Evolutionary conservation across 1,139 yeast genomes (phyloP).

Genomic region (Hansenula lynferdii): DNA sequence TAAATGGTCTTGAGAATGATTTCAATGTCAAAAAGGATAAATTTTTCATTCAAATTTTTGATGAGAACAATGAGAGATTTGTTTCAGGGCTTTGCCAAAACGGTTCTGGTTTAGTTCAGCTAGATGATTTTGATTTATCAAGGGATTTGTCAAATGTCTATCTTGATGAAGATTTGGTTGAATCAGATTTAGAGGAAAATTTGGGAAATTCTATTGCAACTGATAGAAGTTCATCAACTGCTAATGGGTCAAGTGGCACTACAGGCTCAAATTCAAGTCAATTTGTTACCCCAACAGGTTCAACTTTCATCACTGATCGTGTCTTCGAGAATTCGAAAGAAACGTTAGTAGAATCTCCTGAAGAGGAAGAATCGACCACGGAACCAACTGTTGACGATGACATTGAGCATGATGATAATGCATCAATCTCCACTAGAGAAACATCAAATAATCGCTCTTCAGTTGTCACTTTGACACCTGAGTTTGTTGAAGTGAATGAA

Average conservation of each 20-base stretch:
- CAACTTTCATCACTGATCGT: not conserved
- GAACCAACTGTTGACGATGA: not conserved
- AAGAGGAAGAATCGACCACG: not conserved
- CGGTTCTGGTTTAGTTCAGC: slow-evolving; percentile 1
- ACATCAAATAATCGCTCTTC: not conserved
- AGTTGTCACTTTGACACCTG: not conserved
- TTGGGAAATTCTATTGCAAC: not conserved
- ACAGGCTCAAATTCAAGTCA: too few species aligned
- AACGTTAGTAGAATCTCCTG: not conserved
- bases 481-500: not conserved
- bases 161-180: not conserved
- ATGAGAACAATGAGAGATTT: not conserved
- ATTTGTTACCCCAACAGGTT: not conserved
- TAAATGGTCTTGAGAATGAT: slow-evolving; percentile 1
- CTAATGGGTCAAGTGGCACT: too few species aligned
- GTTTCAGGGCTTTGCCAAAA: slow-evolving; percentile 1
- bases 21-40: not conserved
- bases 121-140: not conserved
- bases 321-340: not conserved
- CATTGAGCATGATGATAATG: not conserved
- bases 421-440: not conserved
- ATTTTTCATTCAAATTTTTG: slow-evolving; percentile 2
- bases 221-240: not conserved
- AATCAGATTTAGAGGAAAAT: not conserved
- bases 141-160: not conserved